A percentile compares a stretch with the other conserved stretches of the same genome.
phyloP scores from a whole-genome alignment of 1,139 yeast genomes.

The Debaryomyces coudertii region DNA sequence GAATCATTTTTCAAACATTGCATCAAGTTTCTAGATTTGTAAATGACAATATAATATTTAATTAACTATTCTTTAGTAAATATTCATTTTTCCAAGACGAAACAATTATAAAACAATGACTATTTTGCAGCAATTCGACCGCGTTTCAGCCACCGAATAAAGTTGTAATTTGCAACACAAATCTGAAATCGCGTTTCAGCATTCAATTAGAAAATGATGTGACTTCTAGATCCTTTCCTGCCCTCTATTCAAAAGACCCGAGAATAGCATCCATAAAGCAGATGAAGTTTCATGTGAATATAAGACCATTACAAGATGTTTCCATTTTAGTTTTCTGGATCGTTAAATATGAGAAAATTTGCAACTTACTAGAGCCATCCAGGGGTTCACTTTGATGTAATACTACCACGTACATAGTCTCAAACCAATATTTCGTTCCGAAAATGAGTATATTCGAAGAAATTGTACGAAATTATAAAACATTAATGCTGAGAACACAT shows the following conservation, averaged over 20 bases:
- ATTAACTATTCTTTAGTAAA: neutral
- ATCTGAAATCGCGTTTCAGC: neutral
- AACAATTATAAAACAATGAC: neutral
- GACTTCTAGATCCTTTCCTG: neutral
- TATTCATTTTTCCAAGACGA: neutral
- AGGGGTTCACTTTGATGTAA: no score
- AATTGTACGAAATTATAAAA: no score
- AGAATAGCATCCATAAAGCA: no score
- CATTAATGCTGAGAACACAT: no score
- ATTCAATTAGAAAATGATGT: neutral
- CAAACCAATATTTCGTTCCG: no score
- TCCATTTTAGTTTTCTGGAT: no score
- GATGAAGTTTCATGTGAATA: no score
- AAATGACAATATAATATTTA: neutral
- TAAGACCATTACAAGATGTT: no score
- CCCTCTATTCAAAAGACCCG: neutral
- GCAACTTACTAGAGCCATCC: no score
- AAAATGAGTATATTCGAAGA: no score
- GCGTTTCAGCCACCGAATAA: neutral
- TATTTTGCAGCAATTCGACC: slow-evolving; percentile 1
- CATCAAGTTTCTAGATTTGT: neutral
- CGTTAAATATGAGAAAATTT: no score
- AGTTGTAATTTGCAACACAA: neutral
- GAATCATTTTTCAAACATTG: neutral
- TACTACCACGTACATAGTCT: no score